These are phyloP conservation scores for Fusarium nisikadoi DNA, from an alignment of 2,329 filamentous ascomycete genomes.

Conservation along the genomic window DNA sequence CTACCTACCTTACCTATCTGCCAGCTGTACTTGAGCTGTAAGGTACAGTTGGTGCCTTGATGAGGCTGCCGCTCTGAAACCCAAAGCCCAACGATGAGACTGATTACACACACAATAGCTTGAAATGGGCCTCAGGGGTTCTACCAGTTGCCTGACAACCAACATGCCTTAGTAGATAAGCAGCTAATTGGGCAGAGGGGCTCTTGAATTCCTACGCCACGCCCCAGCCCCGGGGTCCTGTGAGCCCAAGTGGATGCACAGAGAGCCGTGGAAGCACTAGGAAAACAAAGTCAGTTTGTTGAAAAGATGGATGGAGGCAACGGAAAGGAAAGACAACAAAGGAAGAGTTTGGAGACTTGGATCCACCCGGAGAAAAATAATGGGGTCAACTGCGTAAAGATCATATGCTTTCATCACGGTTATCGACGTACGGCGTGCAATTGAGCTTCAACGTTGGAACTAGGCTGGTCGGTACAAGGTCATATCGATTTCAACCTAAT, in stretches of 20 bases:
- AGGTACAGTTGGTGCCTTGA: conserved; percentile 20
- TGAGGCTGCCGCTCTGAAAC: conserved; percentile 25
- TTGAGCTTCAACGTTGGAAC: not conserved
- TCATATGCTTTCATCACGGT: conserved; percentile 4
- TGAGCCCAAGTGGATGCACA: conserved; percentile 37
- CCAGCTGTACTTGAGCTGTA: not conserved
- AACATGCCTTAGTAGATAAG: not conserved
- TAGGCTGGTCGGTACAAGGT: not conserved
- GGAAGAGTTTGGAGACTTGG: conserved; percentile 28
- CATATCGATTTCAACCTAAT: conserved; percentile 5
- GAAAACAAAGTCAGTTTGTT: conserved; percentile 24
- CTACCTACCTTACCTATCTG: not conserved
- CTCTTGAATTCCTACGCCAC: conserved; percentile 22
- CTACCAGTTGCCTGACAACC: conserved; percentile 14
- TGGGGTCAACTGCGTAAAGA: conserved; percentile 5
- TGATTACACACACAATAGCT: not conserved
- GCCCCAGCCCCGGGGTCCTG: conserved; percentile 23
- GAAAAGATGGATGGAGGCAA: conserved; percentile 31
- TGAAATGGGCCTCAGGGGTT: conserved; percentile 5
- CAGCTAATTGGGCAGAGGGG: conserved; percentile 14
- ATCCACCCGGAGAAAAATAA: conserved; percentile 23
- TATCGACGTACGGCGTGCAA: not conserved
- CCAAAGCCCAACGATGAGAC: conserved; percentile 15
- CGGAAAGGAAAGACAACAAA: conserved; percentile 9
- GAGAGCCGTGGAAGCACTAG: conserved; percentile 42